Percentiles rank a stretch among this genome's conserved stretches.
Evolutionary conservation across 2,329 filamentous ascomycete genomes (phyloP).

Genomic region (Apiospora koreana): DNA sequence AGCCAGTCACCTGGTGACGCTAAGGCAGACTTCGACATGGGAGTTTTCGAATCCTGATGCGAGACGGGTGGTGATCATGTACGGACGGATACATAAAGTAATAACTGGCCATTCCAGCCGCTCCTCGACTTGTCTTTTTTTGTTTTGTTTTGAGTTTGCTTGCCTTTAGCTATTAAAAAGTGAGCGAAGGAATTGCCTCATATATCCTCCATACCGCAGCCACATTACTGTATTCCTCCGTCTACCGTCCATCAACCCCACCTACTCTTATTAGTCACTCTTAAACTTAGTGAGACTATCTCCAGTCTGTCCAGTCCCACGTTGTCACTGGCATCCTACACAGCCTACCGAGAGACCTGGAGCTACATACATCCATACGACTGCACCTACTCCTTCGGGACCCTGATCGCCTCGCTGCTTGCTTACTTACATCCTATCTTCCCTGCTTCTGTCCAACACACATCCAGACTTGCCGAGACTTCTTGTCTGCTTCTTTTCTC

Average conservation of each 20-base stretch:
- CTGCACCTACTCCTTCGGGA: not conserved
- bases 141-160: not conserved
- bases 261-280: not conserved
- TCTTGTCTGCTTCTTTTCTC: not conserved
- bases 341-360: not conserved
- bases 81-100: not conserved
- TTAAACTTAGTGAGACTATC: constrained; percentile 1
- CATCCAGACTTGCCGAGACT: not conserved
- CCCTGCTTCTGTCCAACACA: not conserved
- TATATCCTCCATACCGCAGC: not conserved
- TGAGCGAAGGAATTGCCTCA: not conserved
- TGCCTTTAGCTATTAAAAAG: not conserved
- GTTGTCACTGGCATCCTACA: constrained; percentile 5
- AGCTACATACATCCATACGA: too few relatives aligned
- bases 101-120: not conserved
- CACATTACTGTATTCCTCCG: not conserved
- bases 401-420: not conserved
- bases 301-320: constrained; percentile 1
- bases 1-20: not conserved
- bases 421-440: not conserved
- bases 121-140: not conserved
- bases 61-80: not conserved
- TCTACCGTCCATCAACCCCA: not conserved
- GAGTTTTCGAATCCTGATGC: not conserved
- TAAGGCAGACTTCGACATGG: not conserved